These are phyloP conservation scores for Trichoderma koningii DNA, from an alignment of 2,329 filamentous ascomycete species.

Conservation along the genomic window DNA sequence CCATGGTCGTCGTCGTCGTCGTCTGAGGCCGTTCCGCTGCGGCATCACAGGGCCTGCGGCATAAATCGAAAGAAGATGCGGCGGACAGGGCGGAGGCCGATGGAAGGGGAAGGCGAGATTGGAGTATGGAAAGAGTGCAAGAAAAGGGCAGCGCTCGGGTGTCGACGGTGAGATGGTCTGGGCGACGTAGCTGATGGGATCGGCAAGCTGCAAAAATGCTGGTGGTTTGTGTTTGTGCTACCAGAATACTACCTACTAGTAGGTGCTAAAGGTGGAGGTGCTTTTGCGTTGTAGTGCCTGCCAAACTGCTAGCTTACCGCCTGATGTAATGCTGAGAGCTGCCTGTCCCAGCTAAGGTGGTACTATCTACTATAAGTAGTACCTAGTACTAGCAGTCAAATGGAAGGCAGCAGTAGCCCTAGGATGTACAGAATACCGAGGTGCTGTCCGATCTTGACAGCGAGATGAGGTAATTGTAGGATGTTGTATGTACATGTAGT, in stretches of 20 bases:
- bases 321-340: slow-evolving; percentile 8
- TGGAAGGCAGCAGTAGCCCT: no score
- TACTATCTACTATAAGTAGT: no score
- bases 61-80: not conserved
- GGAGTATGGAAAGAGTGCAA: not conserved
- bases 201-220: slow-evolving; percentile 9
- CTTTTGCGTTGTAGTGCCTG: not conserved
- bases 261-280: not conserved
- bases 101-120: not conserved
- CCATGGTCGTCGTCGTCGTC: slow-evolving; percentile 42
- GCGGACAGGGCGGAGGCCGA: not conserved
- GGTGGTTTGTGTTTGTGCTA: not conserved
- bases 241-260: no score
- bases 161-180: not conserved
- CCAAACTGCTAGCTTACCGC: not conserved
- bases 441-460: no score
- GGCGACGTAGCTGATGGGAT: slow-evolving; percentile 11
- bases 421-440: no score
- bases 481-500: no score
- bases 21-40: slow-evolving; percentile 29
- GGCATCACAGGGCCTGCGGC: slow-evolving; percentile 33
- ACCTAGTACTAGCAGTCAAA: no score
- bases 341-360: not conserved
- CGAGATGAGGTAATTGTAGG: no score
- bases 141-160: not conserved